phyloP scores from a whole-genome alignment of 306 rosid genomes.

The Hippophae gyantsensis region DNA sequence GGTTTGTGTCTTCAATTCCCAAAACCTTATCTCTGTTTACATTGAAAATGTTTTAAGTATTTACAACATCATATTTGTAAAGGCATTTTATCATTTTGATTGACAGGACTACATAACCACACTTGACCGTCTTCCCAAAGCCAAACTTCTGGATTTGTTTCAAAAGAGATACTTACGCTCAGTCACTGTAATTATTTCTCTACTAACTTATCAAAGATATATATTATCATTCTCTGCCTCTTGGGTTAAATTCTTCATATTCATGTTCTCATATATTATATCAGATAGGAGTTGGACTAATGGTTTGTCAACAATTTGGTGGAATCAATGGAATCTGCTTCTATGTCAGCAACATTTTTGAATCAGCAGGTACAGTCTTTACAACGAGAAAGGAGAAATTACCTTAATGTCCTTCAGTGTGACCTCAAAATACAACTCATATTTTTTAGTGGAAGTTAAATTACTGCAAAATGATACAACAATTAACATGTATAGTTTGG shows the following conservation, averaged over 20 bases:
- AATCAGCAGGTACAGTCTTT: constrained; percentile 51
- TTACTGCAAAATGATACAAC: constrained; percentile 2
- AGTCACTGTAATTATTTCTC: constrained; percentile 38
- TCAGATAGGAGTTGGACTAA: constrained; percentile 80
- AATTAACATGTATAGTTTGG: constrained; percentile 1
- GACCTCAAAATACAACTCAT: too few relatives aligned
- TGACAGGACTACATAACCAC: constrained; percentile 63
- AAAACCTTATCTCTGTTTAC: constrained; percentile 1
- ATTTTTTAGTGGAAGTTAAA: neutral
- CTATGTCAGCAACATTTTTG: constrained; percentile 68
- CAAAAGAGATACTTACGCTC: constrained; percentile 66
- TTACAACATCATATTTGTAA: constrained; percentile 10
- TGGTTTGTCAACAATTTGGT: constrained; percentile 89
- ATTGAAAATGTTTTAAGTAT: neutral
- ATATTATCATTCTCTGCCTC: neutral
- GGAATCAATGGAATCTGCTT: constrained; percentile 83
- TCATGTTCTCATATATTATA: neutral
- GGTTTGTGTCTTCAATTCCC: constrained; percentile 31
- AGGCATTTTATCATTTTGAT: constrained; percentile 5
- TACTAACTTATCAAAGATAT: neutral
- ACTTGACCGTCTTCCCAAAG: constrained; percentile 65
- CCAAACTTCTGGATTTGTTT: constrained; percentile 64
- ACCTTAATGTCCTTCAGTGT: too few relatives aligned
- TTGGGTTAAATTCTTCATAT: neutral
- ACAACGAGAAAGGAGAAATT: neutral